These are phyloP conservation scores for Chlamydomonas incerta DNA, from an alignment of 139 green algal genomes.

Conservation along the genomic window DNA sequence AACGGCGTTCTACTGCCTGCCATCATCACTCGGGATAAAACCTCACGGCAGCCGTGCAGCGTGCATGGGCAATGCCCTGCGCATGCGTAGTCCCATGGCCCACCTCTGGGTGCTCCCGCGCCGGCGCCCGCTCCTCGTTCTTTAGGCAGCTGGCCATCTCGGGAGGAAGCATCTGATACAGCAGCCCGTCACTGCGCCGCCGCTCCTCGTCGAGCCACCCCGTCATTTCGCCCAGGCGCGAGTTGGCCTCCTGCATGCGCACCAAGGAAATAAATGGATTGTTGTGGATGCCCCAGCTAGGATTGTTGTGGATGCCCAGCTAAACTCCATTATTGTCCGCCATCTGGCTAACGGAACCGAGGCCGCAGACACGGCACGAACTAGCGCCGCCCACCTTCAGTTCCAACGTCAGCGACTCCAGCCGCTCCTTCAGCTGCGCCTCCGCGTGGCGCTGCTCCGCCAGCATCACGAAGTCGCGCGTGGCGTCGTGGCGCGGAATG, in stretches of 20 bases:
- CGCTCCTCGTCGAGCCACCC: slow-evolving; percentile 15
- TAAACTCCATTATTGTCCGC: too few relatives aligned
- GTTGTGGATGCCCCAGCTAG: too few relatives aligned
- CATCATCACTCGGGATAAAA: too few relatives aligned
- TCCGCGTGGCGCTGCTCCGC: slow-evolving; percentile 54
- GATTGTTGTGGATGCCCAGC: too few relatives aligned
- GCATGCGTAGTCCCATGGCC: too few relatives aligned
- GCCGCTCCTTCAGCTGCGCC: slow-evolving; percentile 53
- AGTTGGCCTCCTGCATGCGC: neutral
- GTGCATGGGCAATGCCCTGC: too few relatives aligned
- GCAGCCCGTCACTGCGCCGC: slow-evolving; percentile 3
- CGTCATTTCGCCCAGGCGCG: neutral
- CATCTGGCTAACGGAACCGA: too few relatives aligned
- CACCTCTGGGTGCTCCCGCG: slow-evolving; percentile 19
- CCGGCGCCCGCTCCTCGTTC: neutral
- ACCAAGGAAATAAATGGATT: too few relatives aligned
- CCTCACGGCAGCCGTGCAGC: too few relatives aligned
- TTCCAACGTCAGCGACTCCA: slow-evolving; percentile 49
- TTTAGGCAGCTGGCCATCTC: slow-evolving; percentile 9
- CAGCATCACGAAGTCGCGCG: slow-evolving; percentile 50
- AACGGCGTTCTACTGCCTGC: too few relatives aligned
- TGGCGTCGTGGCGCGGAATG: slow-evolving; percentile 52
- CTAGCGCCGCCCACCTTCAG: slow-evolving; percentile 40
- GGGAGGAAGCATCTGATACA: slow-evolving; percentile 27
- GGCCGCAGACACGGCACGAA: too few relatives aligned